phyloP scores from a whole-genome alignment of 352 stramenopile species.

The Globisporangium emineosum region DNA sequence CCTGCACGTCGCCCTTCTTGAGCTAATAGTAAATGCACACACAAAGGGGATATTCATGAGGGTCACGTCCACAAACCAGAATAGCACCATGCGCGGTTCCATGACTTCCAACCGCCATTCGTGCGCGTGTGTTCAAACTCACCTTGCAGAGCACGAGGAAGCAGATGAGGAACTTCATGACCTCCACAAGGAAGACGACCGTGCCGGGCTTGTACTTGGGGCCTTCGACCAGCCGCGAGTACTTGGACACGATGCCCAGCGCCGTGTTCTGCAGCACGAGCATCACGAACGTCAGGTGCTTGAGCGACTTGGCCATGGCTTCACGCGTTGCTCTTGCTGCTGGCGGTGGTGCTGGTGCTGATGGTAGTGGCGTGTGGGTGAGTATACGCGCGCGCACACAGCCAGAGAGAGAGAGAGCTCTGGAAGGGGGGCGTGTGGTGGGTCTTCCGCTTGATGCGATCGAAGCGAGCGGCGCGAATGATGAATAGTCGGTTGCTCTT shows the following conservation, averaged over 20 bases:
- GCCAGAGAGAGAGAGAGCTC: neutral
- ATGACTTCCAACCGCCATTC: neutral
- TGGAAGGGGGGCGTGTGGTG: neutral
- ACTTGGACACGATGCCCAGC: conserved; percentile 86
- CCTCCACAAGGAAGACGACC: conserved; percentile 78
- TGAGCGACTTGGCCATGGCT: conserved; percentile 40
- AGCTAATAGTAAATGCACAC: conserved; percentile 14
- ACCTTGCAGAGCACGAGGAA: conserved; percentile 66
- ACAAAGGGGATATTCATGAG: neutral
- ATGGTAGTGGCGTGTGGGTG: neutral
- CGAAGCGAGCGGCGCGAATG: neutral
- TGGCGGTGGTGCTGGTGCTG: neutral
- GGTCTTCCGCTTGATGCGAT: neutral
- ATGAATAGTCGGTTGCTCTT: neutral
- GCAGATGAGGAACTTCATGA: conserved; percentile 82
- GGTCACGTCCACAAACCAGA: neutral
- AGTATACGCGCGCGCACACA: neutral
- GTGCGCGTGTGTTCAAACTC: neutral
- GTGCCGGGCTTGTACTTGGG: conserved; percentile 84
- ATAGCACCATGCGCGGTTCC: too few relatives aligned
- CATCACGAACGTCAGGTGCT: conserved; percentile 83
- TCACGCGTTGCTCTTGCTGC: neutral
- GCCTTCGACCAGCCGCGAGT: conserved; percentile 59
- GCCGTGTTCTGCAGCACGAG: conserved; percentile 86
- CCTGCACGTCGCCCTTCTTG: conserved; percentile 55